Percentiles rank a stretch among this genome's conserved stretches.
These are phyloP conservation scores for Rhynchosporium agropyri DNA, from an alignment of 2,329 filamentous ascomycete genomes.

Conservation along the genomic window DNA sequence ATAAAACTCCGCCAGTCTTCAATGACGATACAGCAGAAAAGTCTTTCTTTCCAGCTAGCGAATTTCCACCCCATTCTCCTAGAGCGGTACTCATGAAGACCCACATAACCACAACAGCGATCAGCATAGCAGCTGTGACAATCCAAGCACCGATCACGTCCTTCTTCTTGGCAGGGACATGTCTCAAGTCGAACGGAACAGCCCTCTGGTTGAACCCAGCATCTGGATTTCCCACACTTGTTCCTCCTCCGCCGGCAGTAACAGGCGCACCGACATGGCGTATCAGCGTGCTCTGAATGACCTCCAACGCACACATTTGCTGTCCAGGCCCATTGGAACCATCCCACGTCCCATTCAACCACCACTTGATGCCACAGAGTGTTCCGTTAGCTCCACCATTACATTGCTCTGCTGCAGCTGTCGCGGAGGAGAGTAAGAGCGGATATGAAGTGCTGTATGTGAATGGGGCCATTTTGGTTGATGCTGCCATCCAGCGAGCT, in stretches of 20 bases:
- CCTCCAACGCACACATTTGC: constrained; percentile 70
- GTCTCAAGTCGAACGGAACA: neutral
- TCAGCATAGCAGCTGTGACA: constrained; percentile 43
- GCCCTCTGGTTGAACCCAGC: constrained; percentile 33
- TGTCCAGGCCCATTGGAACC: constrained; percentile 65
- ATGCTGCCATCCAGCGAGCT: constrained; percentile 62
- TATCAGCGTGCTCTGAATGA: constrained; percentile 63
- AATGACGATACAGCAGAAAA: neutral
- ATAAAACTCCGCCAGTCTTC: neutral
- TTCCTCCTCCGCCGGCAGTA: constrained; percentile 59
- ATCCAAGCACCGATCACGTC: constrained; percentile 48
- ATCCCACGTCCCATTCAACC: constrained; percentile 57
- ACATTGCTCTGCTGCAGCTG: constrained; percentile 60
- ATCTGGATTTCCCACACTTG: constrained; percentile 47
- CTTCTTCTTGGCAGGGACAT: constrained; percentile 38
- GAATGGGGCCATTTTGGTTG: constrained; percentile 66
- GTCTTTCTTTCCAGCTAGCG: constrained; percentile 18
- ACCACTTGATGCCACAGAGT: constrained; percentile 65
- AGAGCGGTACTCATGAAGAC: constrained; percentile 26
- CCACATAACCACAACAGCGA: constrained; percentile 18
- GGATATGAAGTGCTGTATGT: constrained; percentile 57
- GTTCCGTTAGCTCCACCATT: constrained; percentile 57
- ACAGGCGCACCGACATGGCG: constrained; percentile 45
- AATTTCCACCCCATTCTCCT: constrained; percentile 17
- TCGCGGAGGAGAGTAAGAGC: constrained; percentile 56